Evolutionary conservation across 1,284 basidiomycete genomes (phyloP).

Genomic region (Somion occarium): DNA sequence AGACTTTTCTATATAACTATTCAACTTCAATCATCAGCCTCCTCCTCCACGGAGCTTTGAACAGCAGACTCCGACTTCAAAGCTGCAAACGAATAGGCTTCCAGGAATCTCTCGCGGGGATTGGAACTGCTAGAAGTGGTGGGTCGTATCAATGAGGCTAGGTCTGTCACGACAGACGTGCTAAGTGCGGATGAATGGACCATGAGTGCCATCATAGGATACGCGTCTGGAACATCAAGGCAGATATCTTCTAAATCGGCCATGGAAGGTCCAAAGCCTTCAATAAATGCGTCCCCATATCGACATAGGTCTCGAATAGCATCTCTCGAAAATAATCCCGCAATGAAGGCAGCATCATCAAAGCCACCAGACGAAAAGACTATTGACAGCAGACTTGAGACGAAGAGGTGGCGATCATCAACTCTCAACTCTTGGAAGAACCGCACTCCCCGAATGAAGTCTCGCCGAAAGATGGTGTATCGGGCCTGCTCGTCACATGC

Average conservation of each 20-base stretch:
- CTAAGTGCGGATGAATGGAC: constrained; percentile 16
- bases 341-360: constrained; percentile 15
- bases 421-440: constrained; percentile 13
- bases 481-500: constrained; percentile 8
- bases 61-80: too few species aligned
- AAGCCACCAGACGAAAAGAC: constrained; percentile 15
- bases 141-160: constrained; percentile 11
- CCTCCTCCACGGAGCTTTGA: too few species aligned
- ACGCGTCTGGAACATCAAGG: constrained; percentile 22
- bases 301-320: constrained; percentile 8
- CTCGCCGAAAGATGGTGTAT: constrained; percentile 9
- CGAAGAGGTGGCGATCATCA: constrained; percentile 12
- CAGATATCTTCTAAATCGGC: constrained; percentile 17
- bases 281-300: constrained; percentile 6
- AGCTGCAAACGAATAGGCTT: not conserved
- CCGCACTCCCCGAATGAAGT: constrained; percentile 6
- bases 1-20: too few species aligned
- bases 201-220: constrained; percentile 19
- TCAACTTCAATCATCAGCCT: too few species aligned
- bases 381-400: constrained; percentile 13
- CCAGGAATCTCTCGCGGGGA: not conserved
- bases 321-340: constrained; percentile 14
- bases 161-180: constrained; percentile 12
- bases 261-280: constrained; percentile 15
- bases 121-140: not conserved